A percentile compares a stretch with the other conserved stretches of the same genome.
Conservation (phyloP, 2,329 filamentous ascomycete species). For the Rutstroemia sp. region DNA sequence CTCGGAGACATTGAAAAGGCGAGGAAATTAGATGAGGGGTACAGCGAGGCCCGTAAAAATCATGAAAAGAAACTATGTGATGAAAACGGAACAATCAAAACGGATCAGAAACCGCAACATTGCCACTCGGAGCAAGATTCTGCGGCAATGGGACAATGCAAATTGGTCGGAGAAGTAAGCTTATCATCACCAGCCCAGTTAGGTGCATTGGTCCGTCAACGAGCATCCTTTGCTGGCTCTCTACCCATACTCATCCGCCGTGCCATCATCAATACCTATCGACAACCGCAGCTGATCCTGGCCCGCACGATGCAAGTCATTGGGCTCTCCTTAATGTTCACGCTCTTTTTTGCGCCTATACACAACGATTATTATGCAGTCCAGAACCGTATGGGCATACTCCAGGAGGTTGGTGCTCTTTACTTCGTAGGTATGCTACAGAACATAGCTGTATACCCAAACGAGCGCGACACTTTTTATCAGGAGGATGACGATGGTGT, state of each 20-base stretch:
- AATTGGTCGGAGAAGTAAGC: too few relatives aligned
- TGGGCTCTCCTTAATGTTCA: background rate
- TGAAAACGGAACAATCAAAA: too few relatives aligned
- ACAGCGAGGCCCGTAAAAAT: too few relatives aligned
- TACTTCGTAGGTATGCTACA: constrained; percentile 60
- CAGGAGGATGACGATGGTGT: constrained; percentile 64
- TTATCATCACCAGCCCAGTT: background rate
- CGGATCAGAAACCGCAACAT: too few relatives aligned
- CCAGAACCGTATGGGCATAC: constrained; percentile 1
- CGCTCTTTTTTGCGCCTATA: background rate
- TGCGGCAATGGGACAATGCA: too few relatives aligned
- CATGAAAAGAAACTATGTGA: too few relatives aligned
- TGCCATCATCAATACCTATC: background rate
- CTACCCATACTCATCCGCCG: constrained; percentile 27
- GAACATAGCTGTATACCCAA: constrained; percentile 64
- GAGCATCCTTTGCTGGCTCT: background rate
- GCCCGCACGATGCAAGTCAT: background rate
- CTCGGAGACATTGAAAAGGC: too few relatives aligned
- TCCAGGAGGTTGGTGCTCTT: too few relatives aligned
- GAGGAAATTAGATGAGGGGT: too few relatives aligned
- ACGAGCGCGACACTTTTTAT: constrained; percentile 66
- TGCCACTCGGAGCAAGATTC: too few relatives aligned
- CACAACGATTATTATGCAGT: background rate
- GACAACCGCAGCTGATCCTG: background rate
- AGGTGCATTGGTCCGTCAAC: background rate